Base-by-base conservation (phyloP, 2,329 filamentous ascomycete species). In the Alternaria dauci region DNA sequence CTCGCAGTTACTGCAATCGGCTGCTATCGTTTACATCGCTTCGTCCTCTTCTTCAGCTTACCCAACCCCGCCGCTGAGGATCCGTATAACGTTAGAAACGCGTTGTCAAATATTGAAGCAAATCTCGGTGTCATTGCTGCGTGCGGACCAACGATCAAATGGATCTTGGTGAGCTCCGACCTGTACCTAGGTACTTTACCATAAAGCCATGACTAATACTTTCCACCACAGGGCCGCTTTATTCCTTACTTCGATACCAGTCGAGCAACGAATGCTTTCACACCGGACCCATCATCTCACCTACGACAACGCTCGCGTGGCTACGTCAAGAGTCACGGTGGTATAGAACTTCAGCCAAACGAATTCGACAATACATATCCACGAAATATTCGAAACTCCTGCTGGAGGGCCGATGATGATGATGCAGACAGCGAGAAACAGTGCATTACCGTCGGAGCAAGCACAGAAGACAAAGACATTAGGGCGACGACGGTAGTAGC, bases 141-240 rank as follows among this genome's bases (percentile, higher is more conserved):
- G 3, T 60, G 61, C 16, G 57, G 61, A 14, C 61, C 61, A 2
- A 63, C 57, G 2, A 43, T 63, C 25, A 63, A 63, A 36, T 63
- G 61, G 61, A 52, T 63, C 11, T 41, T 63, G 30, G 53, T 55
- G n/a, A 48, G 53, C 16, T 18, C 5, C 16, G 16, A 18, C 4
- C 18, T 16, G 3, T 2, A 38, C 16, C 8, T 38, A 18, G 6
- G 36, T 12, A 38, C 36, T 18, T 38, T 8, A 8, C 16, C 16
- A 38, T 18, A 7, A 16, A 38, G 4, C 5, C 16, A 18, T 18
- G 2, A n/a, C 38, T 39, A 20, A 39, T n/a, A 12, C 8, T 20
- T 20, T 41, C 8, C 4, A 12, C 18, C 4, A 23, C 5, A 47
- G 52, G 32, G 52, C 8, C 39, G 39, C n/a, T 62, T 55, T 12